phyloP scores from a whole-genome alignment of 192 early-diverging fungal species.

The Chytriomyces hyalinus region DNA sequence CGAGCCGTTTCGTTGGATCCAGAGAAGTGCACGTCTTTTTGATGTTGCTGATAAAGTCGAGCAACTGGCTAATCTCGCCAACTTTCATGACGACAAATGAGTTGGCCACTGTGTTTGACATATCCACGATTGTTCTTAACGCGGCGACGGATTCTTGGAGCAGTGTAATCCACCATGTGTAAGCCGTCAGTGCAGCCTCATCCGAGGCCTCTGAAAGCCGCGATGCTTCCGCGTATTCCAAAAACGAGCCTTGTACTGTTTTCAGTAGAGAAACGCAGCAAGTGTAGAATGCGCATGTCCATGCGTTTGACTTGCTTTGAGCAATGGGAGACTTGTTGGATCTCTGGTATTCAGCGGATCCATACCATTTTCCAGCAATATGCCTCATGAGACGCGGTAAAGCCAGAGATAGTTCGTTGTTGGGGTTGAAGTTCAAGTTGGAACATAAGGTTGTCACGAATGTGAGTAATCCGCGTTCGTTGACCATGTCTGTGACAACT shows the following conservation, averaged over 20 bases:
- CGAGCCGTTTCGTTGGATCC: too few species aligned
- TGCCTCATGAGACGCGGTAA: constrained; percentile 29
- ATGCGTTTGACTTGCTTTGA: not conserved
- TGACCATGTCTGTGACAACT: constrained; percentile 62
- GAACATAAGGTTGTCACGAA: constrained; percentile 54
- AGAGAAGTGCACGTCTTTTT: too few species aligned
- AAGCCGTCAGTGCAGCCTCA: not conserved
- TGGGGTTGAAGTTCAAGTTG: constrained; percentile 30
- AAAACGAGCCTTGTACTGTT: constrained; percentile 1
- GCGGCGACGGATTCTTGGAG: not conserved
- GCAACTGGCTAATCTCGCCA: too few species aligned
- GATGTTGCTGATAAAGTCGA: too few species aligned
- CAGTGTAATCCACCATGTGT: constrained; percentile 3
- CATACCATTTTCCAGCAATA: constrained; percentile 20
- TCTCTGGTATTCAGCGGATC: not conserved
- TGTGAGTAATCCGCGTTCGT: constrained; percentile 62
- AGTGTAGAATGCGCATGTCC: not conserved
- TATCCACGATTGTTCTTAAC: not conserved
- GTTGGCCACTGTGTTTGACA: too few species aligned
- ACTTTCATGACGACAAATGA: too few species aligned
- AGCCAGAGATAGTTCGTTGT: constrained; percentile 27
- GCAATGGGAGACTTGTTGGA: not conserved
- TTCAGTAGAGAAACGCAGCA: constrained; percentile 2
- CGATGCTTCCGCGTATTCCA: not conserved
- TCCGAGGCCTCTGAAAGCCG: not conserved